Evolutionary conservation across 768 basidiomycete species (phyloP).

Genomic region (Macrolepiota albuminosa): DNA sequence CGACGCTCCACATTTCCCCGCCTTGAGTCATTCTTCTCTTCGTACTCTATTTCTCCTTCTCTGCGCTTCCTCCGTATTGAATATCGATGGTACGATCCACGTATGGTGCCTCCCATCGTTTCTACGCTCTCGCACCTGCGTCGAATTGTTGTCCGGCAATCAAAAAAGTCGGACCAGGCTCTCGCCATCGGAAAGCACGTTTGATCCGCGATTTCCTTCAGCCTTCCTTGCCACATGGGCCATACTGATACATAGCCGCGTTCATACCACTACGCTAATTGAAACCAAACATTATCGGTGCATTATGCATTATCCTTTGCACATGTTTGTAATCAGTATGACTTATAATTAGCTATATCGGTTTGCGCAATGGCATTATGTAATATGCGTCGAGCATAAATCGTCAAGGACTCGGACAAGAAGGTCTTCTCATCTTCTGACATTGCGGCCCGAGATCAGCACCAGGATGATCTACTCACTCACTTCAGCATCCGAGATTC

Average conservation of each 20-base stretch:
- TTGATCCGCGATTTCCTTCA: conserved; percentile 4
- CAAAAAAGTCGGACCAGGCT: conserved; percentile 27
- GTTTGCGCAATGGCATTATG: background rate
- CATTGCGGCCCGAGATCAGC: background rate
- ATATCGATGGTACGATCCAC: conserved; percentile 43
- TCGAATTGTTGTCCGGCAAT: conserved; percentile 29
- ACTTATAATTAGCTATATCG: too few relatives aligned
- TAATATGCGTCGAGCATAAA: background rate
- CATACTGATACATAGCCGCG: background rate
- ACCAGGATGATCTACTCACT: background rate
- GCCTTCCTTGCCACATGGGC: conserved; percentile 2
- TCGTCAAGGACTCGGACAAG: background rate
- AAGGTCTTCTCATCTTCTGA: background rate
- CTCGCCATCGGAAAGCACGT: conserved; percentile 11
- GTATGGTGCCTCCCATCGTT: conserved; percentile 31
- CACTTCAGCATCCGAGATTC: conserved; percentile 2
- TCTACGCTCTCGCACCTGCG: conserved; percentile 28
- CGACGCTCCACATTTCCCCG: conserved; percentile 36
- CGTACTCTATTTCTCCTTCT: conserved; percentile 35
- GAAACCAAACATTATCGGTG: too few relatives aligned
- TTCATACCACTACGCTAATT: background rate
- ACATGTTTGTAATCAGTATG: too few relatives aligned
- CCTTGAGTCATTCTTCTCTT: conserved; percentile 42
- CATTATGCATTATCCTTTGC: too few relatives aligned
- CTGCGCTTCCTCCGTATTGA: conserved; percentile 36